These are phyloP conservation scores for Penicillium subrubescens DNA, from an alignment of 495 filamentous ascomycete genomes.

Conservation along the genomic window DNA sequence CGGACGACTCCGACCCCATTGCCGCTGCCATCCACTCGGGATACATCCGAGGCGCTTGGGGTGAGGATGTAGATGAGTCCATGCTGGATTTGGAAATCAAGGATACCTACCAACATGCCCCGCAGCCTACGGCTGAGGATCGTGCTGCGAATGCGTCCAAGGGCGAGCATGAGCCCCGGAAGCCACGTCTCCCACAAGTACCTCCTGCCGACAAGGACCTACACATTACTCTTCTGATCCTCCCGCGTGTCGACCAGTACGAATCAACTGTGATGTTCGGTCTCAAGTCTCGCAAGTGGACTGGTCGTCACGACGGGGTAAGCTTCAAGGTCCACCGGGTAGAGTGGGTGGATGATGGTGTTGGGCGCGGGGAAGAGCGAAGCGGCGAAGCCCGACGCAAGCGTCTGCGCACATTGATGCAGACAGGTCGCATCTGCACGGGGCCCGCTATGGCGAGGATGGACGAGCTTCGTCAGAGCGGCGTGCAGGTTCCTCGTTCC, in stretches of 20 bases:
- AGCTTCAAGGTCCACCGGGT: constrained; percentile 81
- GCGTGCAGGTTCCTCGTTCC: constrained; percentile 37
- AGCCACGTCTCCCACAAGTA: constrained; percentile 40
- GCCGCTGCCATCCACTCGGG: constrained; percentile 93
- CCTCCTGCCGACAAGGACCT: constrained; percentile 66
- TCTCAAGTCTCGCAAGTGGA: constrained; percentile 75
- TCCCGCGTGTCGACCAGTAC: constrained; percentile 79
- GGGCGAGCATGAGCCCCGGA: constrained; percentile 27
- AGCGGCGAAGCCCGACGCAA: constrained; percentile 63
- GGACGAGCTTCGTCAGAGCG: constrained; percentile 42
- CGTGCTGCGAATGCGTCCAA: constrained; percentile 12
- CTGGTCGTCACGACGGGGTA: constrained; percentile 74
- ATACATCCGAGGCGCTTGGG: constrained; percentile 87
- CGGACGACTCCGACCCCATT: constrained; percentile 91
- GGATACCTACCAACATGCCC: constrained; percentile 43
- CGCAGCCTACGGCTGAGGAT: constrained; percentile 31
- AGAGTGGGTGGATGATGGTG: constrained; percentile 76
- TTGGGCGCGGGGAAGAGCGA: constrained; percentile 66
- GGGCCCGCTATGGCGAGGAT: constrained; percentile 45
- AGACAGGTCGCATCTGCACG: constrained; percentile 50
- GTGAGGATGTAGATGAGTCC: constrained; percentile 67
- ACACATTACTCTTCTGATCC: constrained; percentile 80
- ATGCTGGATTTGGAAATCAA: constrained; percentile 67
- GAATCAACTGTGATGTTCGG: constrained; percentile 72
- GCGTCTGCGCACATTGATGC: constrained; percentile 53